phyloP scores from a whole-genome alignment of 2,329 filamentous ascomycete species.

The Clonostachys chloroleuca region DNA sequence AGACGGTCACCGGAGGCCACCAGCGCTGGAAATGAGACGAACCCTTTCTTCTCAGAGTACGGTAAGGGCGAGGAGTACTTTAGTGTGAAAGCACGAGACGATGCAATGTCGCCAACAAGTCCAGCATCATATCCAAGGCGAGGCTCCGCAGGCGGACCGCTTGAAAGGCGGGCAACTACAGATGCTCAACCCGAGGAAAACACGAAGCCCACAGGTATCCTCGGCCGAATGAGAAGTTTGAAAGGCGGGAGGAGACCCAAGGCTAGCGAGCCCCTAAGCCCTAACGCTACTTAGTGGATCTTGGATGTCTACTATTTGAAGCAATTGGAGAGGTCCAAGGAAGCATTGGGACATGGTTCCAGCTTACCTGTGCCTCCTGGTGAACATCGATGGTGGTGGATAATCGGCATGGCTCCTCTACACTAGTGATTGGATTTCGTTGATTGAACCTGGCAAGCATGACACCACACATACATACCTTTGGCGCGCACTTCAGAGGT shows the following conservation, averaged over 20 bases:
- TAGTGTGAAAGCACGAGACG: constrained; percentile 32
- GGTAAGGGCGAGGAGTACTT: constrained; percentile 50
- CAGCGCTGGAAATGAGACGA: constrained; percentile 35
- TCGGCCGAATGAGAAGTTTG: constrained; percentile 78
- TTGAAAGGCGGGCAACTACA: constrained; percentile 63
- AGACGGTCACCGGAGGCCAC: not conserved
- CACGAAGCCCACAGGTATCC: constrained; percentile 55
- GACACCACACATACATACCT: no score
- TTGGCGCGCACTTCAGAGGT: no score
- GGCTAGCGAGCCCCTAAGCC: constrained; percentile 15
- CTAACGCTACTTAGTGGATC: constrained; percentile 30
- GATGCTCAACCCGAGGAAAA: constrained; percentile 41
- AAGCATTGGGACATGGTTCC: not conserved
- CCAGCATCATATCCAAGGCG: constrained; percentile 44
- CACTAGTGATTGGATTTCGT: no score
- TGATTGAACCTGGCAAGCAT: no score
- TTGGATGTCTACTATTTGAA: not conserved
- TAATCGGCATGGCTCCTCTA: no score
- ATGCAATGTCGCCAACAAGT: constrained; percentile 46
- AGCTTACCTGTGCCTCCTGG: no score
- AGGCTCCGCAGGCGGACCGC: constrained; percentile 27
- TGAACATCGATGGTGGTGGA: no score
- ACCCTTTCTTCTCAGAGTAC: constrained; percentile 84
- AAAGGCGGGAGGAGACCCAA: constrained; percentile 58
- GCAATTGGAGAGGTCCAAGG: not conserved